Conservation (phyloP, 2,329 filamentous ascomycete species). For the Trichoderma citrinoviride region DNA sequence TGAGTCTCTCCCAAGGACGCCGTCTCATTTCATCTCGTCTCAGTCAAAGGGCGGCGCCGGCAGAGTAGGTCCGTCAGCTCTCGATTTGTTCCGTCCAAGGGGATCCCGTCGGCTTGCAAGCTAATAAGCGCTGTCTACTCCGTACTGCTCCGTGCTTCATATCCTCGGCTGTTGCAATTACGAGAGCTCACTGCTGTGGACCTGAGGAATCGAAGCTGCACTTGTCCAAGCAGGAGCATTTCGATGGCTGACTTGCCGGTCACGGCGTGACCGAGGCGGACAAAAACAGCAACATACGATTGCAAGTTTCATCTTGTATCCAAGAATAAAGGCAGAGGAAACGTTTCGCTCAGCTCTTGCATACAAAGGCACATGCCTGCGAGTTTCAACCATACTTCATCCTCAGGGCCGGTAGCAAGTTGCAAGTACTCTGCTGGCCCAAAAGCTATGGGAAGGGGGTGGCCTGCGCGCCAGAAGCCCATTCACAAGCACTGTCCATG, state of each 20-base stretch:
- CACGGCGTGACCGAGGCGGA: constrained; percentile 20
- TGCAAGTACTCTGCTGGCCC: neutral
- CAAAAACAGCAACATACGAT: constrained; percentile 14
- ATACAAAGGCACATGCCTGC: neutral
- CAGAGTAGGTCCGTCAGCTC: constrained; percentile 6
- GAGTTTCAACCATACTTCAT: constrained; percentile 13
- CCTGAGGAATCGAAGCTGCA: neutral
- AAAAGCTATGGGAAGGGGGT: neutral
- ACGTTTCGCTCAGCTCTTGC: constrained; percentile 16
- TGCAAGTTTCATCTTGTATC: constrained; percentile 10
- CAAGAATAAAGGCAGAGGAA: constrained; percentile 10
- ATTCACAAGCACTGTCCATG: constrained; percentile 15
- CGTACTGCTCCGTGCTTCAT: constrained; percentile 19
- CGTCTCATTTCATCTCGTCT: constrained; percentile 10
- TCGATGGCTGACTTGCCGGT: neutral
- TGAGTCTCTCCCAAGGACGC: neutral
- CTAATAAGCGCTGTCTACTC: neutral
- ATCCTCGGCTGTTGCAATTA: constrained; percentile 8
- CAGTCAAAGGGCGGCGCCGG: constrained; percentile 2
- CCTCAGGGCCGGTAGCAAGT: constrained; percentile 2
- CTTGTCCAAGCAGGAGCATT: neutral
- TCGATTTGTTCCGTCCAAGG: constrained; percentile 8
- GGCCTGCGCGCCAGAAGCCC: constrained; percentile 9
- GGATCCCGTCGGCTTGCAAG: neutral
- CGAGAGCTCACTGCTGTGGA: constrained; percentile 5